Base-by-base conservation (phyloP, 441 rosid genomes). In the Euphorbia corollata region DNA sequence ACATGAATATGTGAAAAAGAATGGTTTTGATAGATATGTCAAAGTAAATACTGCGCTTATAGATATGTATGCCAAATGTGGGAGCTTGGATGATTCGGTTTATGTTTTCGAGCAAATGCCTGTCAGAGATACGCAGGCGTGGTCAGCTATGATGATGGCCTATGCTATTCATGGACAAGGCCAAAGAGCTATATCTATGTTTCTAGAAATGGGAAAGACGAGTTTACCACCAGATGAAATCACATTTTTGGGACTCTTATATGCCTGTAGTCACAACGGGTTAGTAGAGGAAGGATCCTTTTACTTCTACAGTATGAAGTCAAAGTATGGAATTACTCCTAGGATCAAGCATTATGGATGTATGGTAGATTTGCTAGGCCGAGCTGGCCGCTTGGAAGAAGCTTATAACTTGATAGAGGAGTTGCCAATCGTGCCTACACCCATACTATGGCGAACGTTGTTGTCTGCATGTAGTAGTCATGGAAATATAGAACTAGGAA, bases 71-170 rank as follows among this genome's bases (percentile, higher is more conserved):
- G 50, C 50, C 16, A 45, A 45, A 12, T 45, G 50, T 45, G 50
- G 50, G 50, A 45, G 50, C 50, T 45, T 45, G 16, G 50, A 10
- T 45, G 50, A 45, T 45, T 13, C 50, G 6, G 16, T 45, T 10
- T 1, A 16, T 10, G 50, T 45, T 10, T 45, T 45, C 50, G 16
- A 45, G 16, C 50, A 45, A 45, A 45, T 45, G 50, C 50, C 50
- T 11, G 50, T 45, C 16, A 45, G 50, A 45, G 50, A 45, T 45
- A 45, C 50, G 1, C 87, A 76, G 38, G 88, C 90, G 59, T 89
- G 95, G 95, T 87, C 92, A n/a, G 86, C 95, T 0, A 86, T 91
- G 82, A 84, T 86, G 38, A 74, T 84, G 78, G 98, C 94, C 22
- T 83, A 83, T 68, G 98, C 96, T 10, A 80, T 81, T 12, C 95